phyloP scores from a whole-genome alignment of 768 basidiomycete genomes.

The Trametes coccinea region DNA sequence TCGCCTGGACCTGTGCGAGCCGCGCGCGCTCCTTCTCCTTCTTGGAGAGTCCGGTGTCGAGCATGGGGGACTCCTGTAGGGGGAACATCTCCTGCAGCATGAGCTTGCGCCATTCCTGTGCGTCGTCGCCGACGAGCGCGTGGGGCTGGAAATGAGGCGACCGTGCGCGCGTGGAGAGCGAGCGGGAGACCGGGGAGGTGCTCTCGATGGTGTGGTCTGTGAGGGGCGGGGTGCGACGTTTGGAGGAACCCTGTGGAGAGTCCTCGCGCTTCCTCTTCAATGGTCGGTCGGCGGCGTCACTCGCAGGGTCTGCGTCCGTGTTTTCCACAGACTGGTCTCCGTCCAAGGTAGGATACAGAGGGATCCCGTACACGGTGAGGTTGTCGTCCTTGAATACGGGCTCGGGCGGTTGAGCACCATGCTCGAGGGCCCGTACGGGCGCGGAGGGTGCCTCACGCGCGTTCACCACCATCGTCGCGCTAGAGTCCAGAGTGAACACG shows the following conservation, averaged over 20 bases:
- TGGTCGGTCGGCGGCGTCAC: slow-evolving; percentile 1
- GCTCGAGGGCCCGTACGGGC: slow-evolving; percentile 11
- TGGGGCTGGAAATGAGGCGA: slow-evolving; percentile 32
- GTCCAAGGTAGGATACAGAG: slow-evolving; percentile 34
- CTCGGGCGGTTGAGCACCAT: slow-evolving; percentile 31
- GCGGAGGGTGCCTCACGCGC: slow-evolving; percentile 43
- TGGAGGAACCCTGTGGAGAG: slow-evolving; percentile 25
- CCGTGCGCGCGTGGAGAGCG: slow-evolving; percentile 29
- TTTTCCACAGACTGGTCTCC: neutral
- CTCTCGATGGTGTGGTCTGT: neutral
- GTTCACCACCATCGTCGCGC: slow-evolving; percentile 47
- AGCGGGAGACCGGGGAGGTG: neutral
- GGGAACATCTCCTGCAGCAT: slow-evolving; percentile 61
- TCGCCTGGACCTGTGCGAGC: neutral
- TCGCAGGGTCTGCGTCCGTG: neutral
- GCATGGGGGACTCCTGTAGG: slow-evolving; percentile 21
- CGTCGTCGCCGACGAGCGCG: slow-evolving; percentile 42
- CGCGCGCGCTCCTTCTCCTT: slow-evolving; percentile 14
- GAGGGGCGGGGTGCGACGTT: slow-evolving; percentile 20
- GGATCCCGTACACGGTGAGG: slow-evolving; percentile 63
- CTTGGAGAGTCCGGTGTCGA: slow-evolving; percentile 10
- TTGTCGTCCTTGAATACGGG: slow-evolving; percentile 65
- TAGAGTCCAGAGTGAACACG: neutral
- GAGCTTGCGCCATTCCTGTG: slow-evolving; percentile 56
- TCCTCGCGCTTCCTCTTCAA: slow-evolving; percentile 34